phyloP scores from a whole-genome alignment of 768 basidiomycete genomes.

The Lentinula edodes region DNA sequence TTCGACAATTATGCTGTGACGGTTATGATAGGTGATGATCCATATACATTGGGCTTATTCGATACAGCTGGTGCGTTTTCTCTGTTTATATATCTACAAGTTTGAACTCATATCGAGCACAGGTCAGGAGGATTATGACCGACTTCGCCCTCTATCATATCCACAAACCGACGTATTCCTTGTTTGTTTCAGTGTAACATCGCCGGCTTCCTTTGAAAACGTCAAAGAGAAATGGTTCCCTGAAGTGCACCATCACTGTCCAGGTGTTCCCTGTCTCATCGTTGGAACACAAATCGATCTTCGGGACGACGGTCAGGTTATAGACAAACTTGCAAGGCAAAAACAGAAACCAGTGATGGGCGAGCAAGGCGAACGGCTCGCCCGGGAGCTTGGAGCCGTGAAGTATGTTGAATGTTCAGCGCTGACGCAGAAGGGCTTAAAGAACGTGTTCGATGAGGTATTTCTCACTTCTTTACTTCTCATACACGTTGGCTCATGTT shows the following conservation, averaged over 20 bases:
- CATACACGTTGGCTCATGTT: neutral
- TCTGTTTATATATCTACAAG: neutral
- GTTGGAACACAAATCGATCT: conserved; percentile 98
- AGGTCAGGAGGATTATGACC: conserved; percentile 99
- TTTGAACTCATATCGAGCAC: conserved; percentile 11
- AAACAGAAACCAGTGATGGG: conserved; percentile 89
- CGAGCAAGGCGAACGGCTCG: conserved; percentile 90
- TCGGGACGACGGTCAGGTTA: conserved; percentile 87
- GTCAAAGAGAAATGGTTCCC: conserved; percentile 99
- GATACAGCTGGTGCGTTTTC: conserved; percentile 90
- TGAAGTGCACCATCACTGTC: conserved; percentile 99
- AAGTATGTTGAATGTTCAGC: conserved; percentile 99
- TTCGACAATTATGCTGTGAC: conserved; percentile 99
- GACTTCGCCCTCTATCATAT: conserved; percentile 97
- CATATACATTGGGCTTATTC: conserved; percentile 96
- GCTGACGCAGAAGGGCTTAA: conserved; percentile 97
- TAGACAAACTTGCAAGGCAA: conserved; percentile 93
- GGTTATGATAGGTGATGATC: conserved; percentile 99
- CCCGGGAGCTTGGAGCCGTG: conserved; percentile 96
- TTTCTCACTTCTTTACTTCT: conserved; percentile 19
- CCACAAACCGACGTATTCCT: conserved; percentile 99
- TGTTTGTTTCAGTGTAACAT: conserved; percentile 98
- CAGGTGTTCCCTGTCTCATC: conserved; percentile 97
- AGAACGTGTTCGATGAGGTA: conserved; percentile 99
- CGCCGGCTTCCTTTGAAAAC: conserved; percentile 98